Percentiles rank a stretch among this genome's conserved stretches.
phyloP scores from a whole-genome alignment of 1,284 basidiomycete genomes.

The Cryptococcus deneoformans region DNA sequence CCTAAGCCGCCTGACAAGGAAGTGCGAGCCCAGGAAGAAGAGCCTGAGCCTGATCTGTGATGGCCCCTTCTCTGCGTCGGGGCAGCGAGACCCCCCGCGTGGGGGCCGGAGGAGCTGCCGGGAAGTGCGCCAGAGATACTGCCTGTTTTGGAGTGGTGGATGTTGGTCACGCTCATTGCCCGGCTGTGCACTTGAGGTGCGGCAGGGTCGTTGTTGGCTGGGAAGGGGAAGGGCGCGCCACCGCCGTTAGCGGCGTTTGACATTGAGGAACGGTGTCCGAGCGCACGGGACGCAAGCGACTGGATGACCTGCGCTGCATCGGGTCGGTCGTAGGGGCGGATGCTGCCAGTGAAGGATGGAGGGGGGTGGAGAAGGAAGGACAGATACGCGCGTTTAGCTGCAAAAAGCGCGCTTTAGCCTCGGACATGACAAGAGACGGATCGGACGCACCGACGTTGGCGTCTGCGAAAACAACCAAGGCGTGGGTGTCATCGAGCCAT shows the following conservation, averaged over 20 bases:
- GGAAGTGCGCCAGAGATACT: slow-evolving; percentile 8
- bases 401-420: neutral
- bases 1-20: slow-evolving; percentile 2
- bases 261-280: slow-evolving; percentile 43
- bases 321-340: slow-evolving; percentile 89
- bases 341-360: slow-evolving; percentile 63
- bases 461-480: slow-evolving; percentile 86
- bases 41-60: slow-evolving; percentile 30
- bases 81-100: neutral
- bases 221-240: slow-evolving; percentile 14
- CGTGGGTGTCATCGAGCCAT: slow-evolving; percentile 96
- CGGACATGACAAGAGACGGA: neutral
- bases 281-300: slow-evolving; percentile 64
- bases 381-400: slow-evolving; percentile 92
- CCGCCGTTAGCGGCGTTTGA: slow-evolving; percentile 24
- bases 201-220: slow-evolving; percentile 14
- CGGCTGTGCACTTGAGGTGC: slow-evolving; percentile 16
- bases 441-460: slow-evolving; percentile 51
- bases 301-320: slow-evolving; percentile 89
- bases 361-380: slow-evolving; percentile 79
- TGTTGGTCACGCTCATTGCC: slow-evolving; percentile 17
- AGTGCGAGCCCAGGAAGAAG: slow-evolving; percentile 25
- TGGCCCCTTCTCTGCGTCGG: slow-evolving; percentile 18
- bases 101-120: neutral
- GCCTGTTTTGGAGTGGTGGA: neutral